Conservation (phyloP, 768 basidiomycete genomes). For the Macrocybe gigantea region DNA sequence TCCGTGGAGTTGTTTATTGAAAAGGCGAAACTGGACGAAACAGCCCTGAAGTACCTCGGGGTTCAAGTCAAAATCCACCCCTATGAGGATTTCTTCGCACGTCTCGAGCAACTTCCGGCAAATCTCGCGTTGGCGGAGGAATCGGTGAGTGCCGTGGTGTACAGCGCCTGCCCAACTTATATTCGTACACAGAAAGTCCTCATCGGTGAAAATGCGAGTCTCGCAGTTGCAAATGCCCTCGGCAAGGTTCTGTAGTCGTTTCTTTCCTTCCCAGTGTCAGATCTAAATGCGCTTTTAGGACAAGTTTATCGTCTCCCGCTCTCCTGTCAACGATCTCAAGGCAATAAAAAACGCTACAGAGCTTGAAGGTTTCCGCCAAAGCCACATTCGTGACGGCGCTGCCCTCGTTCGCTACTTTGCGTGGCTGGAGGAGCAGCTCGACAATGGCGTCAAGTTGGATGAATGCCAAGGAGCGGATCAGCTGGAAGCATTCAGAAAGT, state of each 20-base stretch:
- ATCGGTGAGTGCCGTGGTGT: constrained; percentile 18
- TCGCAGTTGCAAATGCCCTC: constrained; percentile 78
- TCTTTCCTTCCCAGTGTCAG: background rate
- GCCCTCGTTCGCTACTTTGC: constrained; percentile 88
- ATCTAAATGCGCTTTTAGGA: constrained; percentile 29
- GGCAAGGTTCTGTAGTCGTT: constrained; percentile 45
- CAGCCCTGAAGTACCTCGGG: constrained; percentile 43
- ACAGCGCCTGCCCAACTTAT: background rate
- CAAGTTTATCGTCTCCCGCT: constrained; percentile 54
- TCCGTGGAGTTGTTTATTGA: constrained; percentile 69
- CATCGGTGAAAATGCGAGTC: constrained; percentile 69
- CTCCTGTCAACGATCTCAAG: constrained; percentile 76
- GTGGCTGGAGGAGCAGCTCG: constrained; percentile 87
- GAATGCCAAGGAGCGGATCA: constrained; percentile 79
- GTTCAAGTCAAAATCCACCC: constrained; percentile 57
- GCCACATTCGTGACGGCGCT: constrained; percentile 85
- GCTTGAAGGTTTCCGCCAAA: constrained; percentile 83
- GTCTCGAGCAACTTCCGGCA: constrained; percentile 46
- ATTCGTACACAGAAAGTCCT: constrained; percentile 53
- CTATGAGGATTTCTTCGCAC: constrained; percentile 63
- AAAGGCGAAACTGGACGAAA: constrained; percentile 39
- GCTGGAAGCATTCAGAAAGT: constrained; percentile 80
- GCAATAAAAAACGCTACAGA: constrained; percentile 78
- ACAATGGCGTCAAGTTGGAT: constrained; percentile 51
- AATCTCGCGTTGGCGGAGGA: constrained; percentile 26